phyloP scores from a whole-genome alignment of 441 rosid genomes.

The Gossypium gossypioides region DNA sequence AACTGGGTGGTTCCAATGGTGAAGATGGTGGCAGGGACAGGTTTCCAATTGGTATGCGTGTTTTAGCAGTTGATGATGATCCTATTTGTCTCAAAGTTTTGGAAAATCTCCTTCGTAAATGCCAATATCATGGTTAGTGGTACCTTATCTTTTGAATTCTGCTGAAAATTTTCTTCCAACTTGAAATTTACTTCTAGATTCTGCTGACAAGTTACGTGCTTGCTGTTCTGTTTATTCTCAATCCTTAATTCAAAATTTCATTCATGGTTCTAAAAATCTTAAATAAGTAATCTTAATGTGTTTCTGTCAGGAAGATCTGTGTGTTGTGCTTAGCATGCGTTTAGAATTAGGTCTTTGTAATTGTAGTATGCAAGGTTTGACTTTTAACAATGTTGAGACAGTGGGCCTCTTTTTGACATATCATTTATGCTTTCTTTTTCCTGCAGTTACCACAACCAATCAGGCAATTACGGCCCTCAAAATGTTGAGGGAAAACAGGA shows the following conservation, averaged over 20 bases:
- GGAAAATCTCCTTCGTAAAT: constrained; percentile 59
- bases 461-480: constrained; percentile 62
- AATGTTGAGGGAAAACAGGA: constrained; percentile 70
- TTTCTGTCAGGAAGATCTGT: constrained; percentile 7
- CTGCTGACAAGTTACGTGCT: not conserved
- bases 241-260: not conserved
- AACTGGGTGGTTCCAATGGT: constrained; percentile 17
- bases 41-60: constrained; percentile 75
- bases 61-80: constrained; percentile 88
- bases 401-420: constrained; percentile 5
- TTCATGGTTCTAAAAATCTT: not conserved
- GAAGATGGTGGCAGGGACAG: constrained; percentile 30
- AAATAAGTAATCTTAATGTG: not conserved
- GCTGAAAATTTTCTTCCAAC: not conserved
- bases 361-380: constrained; percentile 7
- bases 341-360: constrained; percentile 10
- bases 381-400: not conserved
- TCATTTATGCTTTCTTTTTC: constrained; percentile 8
- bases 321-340: constrained; percentile 1
- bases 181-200: not conserved
- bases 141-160: not conserved
- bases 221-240: not conserved
- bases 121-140: constrained; percentile 71
- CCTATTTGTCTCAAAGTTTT: constrained; percentile 62
- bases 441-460: constrained; percentile 70